Base-by-base conservation (phyloP, 805 yeast species). In the Cyberlindnera sargentensis region DNA sequence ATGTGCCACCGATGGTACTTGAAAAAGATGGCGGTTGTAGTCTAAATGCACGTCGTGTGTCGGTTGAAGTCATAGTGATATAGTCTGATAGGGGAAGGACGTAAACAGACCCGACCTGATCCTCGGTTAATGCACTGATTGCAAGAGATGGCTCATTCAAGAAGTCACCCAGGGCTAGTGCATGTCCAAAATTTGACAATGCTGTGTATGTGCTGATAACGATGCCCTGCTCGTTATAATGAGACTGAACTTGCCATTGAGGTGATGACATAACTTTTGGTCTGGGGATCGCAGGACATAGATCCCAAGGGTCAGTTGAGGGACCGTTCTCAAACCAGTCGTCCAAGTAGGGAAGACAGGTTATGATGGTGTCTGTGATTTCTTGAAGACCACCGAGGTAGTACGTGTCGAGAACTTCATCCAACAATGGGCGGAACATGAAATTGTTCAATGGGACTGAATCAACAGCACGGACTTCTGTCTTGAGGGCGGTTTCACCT, bases 301-400 rank as follows among this genome's bases (percentile, higher is more conserved):
- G 40, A 2, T 37, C 15, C 68, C 70, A 65, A 3, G 72, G 64
- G 43, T 64, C 55, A 2, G 25, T 24, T 1, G 43, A 27, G 1
- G 45, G 34, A 1, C 61, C 63, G 4, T 55, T 44, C 0, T 48
- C 54, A 45, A 77, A 67, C 81, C 81, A 77, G 0, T 37, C 15
- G 6, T 65, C 47, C 23, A 77, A 51, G 3, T 57, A 57, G 1
- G 58, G 49, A 4, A 69, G 24, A 47, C 84, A 78, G 20, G 47
- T 53, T 10, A 57, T 48, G 1, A 68, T 60, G 2, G 78, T 64
- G 32, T 56, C 48, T 2, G 66, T 56, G 43, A 76, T 68, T 37
- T 78, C 82, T 29, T 66, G 63, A 8, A 76, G 40, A 0, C 84
- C 84, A 2, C 84, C 84, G 36, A 70, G 63, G 42, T 60, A 73